phyloP scores from a whole-genome alignment of 2,329 filamentous ascomycete genomes.

The Fusarium vanettenii region DNA sequence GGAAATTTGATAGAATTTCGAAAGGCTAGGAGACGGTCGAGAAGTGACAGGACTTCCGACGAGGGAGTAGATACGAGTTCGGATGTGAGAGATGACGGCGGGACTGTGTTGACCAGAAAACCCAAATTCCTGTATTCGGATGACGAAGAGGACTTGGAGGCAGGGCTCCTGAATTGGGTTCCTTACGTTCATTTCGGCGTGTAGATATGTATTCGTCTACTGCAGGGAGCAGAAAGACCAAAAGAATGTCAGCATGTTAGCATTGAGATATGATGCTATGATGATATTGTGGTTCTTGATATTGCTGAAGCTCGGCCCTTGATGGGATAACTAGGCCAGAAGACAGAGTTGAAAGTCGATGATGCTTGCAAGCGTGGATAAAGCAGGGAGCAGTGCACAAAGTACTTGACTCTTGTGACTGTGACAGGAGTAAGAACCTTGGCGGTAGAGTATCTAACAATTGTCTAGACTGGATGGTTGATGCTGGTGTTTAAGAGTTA shows the following conservation, averaged over 20 bases:
- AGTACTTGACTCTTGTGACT: too few species aligned
- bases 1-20: background rate
- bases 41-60: background rate
- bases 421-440: too few species aligned
- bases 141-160: background rate
- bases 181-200: background rate
- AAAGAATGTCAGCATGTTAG: too few species aligned
- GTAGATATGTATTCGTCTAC: background rate
- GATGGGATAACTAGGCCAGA: too few species aligned
- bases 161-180: background rate
- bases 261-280: too few species aligned
- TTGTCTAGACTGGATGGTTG: background rate
- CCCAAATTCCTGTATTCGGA: background rate
- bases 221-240: too few species aligned
- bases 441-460: too few species aligned
- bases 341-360: too few species aligned
- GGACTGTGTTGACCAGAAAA: background rate
- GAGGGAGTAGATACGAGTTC: background rate
- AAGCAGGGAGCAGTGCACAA: too few species aligned
- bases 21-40: background rate
- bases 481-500: background rate
- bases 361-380: too few species aligned
- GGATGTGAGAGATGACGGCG: background rate
- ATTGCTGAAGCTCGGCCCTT: too few species aligned
- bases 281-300: too few species aligned